Conservation (phyloP, 192 early-diverging fungal genomes). For the Coemansia guatemalensis region DNA sequence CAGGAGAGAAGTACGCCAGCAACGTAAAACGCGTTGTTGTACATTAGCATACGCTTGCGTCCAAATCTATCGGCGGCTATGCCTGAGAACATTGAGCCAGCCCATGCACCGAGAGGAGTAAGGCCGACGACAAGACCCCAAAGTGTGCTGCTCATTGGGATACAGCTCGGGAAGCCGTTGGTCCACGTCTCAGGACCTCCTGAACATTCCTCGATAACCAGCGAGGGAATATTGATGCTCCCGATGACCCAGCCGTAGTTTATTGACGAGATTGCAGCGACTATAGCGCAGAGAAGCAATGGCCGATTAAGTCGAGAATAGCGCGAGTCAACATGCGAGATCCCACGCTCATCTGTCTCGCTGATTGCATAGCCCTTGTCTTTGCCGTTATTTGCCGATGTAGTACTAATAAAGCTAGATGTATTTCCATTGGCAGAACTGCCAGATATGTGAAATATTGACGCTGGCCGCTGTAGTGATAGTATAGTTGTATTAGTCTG, state of each 20-base stretch:
- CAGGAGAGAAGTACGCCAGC: conserved; percentile 64
- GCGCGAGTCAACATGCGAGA: conserved; percentile 35
- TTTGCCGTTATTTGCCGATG: conserved; percentile 14
- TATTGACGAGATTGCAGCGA: conserved; percentile 46
- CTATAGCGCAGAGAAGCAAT: conserved; percentile 35
- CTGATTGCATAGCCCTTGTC: conserved; percentile 2
- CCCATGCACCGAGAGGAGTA: conserved; percentile 69
- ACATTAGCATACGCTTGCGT: conserved; percentile 63
- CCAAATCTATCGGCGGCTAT: conserved; percentile 66
- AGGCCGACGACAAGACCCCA: conserved; percentile 60
- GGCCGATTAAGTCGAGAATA: conserved; percentile 25
- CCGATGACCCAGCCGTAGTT: conserved; percentile 56
- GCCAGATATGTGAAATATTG: conserved; percentile 9
- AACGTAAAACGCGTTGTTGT: conserved; percentile 65
- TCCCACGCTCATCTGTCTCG: conserved; percentile 25
- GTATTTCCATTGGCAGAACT: background rate
- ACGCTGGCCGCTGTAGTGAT: background rate
- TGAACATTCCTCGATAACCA: conserved; percentile 54
- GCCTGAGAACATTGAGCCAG: conserved; percentile 72
- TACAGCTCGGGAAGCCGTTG: conserved; percentile 60
- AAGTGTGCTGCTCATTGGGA: conserved; percentile 67
- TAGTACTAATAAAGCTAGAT: conserved; percentile 27
- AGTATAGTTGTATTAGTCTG: no score
- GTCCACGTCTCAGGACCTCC: conserved; percentile 42
- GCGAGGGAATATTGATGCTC: conserved; percentile 56